Evolutionary conservation across 495 filamentous ascomycete species (phyloP).

Genomic region (Penicillium longicatenatum): DNA sequence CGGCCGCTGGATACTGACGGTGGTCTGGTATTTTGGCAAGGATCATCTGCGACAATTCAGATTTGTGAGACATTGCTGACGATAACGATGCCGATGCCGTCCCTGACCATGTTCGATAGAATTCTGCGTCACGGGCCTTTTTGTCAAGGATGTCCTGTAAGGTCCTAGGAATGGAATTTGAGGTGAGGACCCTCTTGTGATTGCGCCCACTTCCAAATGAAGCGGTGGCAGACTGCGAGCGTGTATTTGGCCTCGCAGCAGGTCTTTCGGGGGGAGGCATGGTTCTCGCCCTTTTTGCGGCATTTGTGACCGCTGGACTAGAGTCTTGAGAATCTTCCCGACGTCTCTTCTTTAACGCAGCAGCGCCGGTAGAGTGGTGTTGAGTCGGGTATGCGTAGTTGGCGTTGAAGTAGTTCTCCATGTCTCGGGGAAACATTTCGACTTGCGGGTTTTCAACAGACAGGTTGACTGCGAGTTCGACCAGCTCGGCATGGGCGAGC

Average conservation of each 20-base stretch:
- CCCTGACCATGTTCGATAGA: no score
- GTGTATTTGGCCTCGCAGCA: not conserved
- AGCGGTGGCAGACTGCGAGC: not conserved
- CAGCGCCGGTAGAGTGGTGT: no score
- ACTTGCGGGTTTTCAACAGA: constrained; percentile 36
- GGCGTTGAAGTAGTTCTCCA: constrained; percentile 16
- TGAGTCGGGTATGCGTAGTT: no score
- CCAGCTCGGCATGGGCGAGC: constrained; percentile 42
- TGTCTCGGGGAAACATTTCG: constrained; percentile 43
- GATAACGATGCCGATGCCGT: not conserved
- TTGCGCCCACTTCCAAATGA: not conserved
- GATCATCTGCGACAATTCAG: not conserved
- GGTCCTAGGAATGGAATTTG: no score
- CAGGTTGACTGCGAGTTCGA: constrained; percentile 42
- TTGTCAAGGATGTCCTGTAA: no score
- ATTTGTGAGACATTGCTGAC: not conserved
- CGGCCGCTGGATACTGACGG: not conserved
- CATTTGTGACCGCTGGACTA: not conserved
- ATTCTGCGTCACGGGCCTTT: no score
- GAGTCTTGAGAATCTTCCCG: not conserved
- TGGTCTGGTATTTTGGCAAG: not conserved
- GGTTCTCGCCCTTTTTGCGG: not conserved
- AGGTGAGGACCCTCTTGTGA: no score
- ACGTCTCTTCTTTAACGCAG: not conserved
- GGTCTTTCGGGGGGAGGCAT: not conserved